These are phyloP conservation scores for Inonotus obliquus DNA, from an alignment of 1,284 basidiomycete genomes.

Conservation along the genomic window DNA sequence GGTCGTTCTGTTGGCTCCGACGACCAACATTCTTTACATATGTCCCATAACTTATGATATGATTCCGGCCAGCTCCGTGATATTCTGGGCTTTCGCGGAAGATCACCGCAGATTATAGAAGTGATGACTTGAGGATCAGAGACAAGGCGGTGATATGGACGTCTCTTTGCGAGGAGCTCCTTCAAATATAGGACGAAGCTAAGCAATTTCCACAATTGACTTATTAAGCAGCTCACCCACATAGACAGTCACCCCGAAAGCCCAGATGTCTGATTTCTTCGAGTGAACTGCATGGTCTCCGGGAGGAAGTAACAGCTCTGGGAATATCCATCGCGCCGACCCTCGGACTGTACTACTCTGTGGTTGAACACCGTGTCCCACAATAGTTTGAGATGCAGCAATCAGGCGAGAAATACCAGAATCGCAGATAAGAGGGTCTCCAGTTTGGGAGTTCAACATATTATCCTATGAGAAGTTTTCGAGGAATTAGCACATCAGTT, in stretches of 20 bases:
- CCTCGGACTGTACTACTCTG: background rate
- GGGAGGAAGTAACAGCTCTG: background rate
- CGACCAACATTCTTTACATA: constrained; percentile 4
- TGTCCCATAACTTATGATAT: background rate
- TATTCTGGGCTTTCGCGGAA: background rate
- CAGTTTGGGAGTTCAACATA: constrained; percentile 5
- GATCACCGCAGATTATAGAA: background rate
- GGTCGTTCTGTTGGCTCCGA: background rate
- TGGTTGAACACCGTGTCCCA: background rate
- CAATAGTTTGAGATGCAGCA: background rate
- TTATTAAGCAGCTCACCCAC: background rate
- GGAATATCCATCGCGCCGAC: constrained; percentile 2
- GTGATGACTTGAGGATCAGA: background rate
- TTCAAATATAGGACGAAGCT: background rate
- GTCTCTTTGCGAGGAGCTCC: background rate
- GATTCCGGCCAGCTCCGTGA: background rate
- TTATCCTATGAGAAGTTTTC: constrained; percentile 10
- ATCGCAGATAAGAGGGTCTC: constrained; percentile 10
- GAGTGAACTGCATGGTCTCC: background rate
- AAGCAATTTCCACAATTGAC: constrained; percentile 43
- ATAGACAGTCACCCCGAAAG: constrained; percentile 12
- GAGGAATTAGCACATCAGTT: background rate
- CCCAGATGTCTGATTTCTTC: constrained; percentile 12
- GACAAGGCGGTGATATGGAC: background rate
- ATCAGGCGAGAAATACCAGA: constrained; percentile 13